A percentile compares a stretch with the other conserved stretches of the same genome.
Evolutionary conservation across 768 basidiomycete genomes (phyloP).

Genomic region (Rhizopogon rudus): DNA sequence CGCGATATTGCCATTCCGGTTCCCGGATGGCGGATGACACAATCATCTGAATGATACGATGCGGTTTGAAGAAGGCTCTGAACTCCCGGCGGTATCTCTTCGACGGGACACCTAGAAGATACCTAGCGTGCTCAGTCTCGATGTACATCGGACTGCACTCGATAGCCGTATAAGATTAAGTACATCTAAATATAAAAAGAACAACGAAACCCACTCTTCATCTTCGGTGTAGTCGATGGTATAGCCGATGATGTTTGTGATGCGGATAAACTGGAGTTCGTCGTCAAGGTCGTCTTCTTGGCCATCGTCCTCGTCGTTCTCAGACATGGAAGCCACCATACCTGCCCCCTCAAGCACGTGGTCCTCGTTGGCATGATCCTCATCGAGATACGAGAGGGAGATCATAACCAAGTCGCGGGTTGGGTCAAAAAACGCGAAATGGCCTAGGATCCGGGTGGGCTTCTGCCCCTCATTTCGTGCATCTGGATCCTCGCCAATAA

Average conservation of each 20-base stretch:
- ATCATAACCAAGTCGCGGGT: conserved; percentile 40
- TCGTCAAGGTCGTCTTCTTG: conserved; percentile 46
- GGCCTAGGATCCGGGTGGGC: conserved; percentile 51
- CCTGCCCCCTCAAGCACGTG: conserved; percentile 53
- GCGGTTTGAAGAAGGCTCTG: conserved; percentile 44
- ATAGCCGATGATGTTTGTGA: conserved; percentile 43
- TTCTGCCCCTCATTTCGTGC: conserved; percentile 35
- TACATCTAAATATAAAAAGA: not conserved
- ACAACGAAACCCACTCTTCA: conserved; percentile 41
- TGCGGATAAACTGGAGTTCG: conserved; percentile 35
- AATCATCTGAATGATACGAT: conserved; percentile 47
- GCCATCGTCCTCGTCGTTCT: conserved; percentile 57
- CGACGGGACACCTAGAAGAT: conserved; percentile 48
- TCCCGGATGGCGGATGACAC: conserved; percentile 23
- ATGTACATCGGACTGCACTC: conserved; percentile 54
- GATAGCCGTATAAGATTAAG: not conserved
- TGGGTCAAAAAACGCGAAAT: conserved; percentile 61
- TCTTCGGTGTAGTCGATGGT: conserved; percentile 45
- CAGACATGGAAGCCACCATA: conserved; percentile 38
- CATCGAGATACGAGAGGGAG: conserved; percentile 42
- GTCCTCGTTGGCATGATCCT: conserved; percentile 30
- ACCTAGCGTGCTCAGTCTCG: conserved; percentile 61
- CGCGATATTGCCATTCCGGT: conserved; percentile 23
- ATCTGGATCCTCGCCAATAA: conserved; percentile 39
- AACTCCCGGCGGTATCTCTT: conserved; percentile 37